Conservation (phyloP, 495 filamentous ascomycete genomes). For the Extremus antarcticus region DNA sequence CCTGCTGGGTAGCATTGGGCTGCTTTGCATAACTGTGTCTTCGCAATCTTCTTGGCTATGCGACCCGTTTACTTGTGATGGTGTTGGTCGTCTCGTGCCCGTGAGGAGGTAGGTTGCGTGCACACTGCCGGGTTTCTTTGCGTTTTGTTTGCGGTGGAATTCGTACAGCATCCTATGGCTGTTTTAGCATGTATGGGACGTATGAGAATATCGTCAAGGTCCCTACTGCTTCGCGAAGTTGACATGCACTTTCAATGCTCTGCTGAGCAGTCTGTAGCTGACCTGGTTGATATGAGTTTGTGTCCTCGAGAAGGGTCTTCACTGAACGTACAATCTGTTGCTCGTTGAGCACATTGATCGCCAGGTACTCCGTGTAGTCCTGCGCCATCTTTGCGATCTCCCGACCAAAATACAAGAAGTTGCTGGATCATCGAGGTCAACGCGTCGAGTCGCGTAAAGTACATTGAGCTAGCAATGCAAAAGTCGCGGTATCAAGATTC, state of each 20-base stretch:
- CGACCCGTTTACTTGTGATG: too few relatives aligned
- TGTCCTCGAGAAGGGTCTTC: not conserved
- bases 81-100: conserved; percentile 46
- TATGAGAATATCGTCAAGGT: not conserved
- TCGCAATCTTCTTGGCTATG: conserved; percentile 39
- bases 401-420: not conserved
- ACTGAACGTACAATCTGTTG: conserved; percentile 51
- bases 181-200: not conserved
- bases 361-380: conserved; percentile 61
- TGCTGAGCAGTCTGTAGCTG: conserved; percentile 72
- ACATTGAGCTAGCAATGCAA: not conserved
- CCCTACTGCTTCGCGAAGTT: conserved; percentile 71
- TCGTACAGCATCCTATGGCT: conserved; percentile 72
- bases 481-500: not conserved
- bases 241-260: conserved; percentile 68
- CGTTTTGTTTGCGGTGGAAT: conserved; percentile 70
- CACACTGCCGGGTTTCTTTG: conserved; percentile 58
- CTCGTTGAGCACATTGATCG: conserved; percentile 65
- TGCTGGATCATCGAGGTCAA: not conserved
- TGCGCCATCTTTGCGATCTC: conserved; percentile 35
- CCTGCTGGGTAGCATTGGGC: conserved; percentile 46
- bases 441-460: not conserved
- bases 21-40: conserved; percentile 67
- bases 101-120: conserved; percentile 83
- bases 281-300: conserved; percentile 43